Conservation (phyloP, 768 basidiomycete species). For the Dacryopinax primogenitus region DNA sequence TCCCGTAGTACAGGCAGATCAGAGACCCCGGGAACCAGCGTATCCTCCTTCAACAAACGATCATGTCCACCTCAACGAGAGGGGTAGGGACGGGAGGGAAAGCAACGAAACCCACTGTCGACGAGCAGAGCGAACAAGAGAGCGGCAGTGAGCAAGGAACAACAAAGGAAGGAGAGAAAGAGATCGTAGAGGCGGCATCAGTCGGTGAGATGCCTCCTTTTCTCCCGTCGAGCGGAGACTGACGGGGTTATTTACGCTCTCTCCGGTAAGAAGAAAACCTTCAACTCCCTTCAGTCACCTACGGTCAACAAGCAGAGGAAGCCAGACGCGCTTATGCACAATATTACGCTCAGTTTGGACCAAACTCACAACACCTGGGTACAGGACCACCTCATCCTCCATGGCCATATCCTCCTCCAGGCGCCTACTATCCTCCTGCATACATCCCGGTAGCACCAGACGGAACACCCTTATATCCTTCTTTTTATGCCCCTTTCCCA, state of each 20-base stretch:
- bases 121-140: not conserved
- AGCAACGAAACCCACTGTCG: not conserved
- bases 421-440: not conserved
- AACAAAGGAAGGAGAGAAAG: not conserved
- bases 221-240: conserved; percentile 10
- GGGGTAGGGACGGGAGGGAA: not conserved
- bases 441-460: not conserved
- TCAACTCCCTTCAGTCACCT: conserved; percentile 1
- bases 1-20: not conserved
- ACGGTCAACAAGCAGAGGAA: not conserved
- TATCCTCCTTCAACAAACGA: not conserved
- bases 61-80: conserved; percentile 1
- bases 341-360: not conserved
- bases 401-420: not conserved
- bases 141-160: not conserved
- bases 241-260: conserved; percentile 4
- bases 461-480: not conserved
- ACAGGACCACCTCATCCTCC: not conserved
- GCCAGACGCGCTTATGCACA: conserved; percentile 2
- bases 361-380: not conserved
- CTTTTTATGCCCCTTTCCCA: not conserved
- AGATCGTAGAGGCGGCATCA: not conserved
- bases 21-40: conserved; percentile 5
- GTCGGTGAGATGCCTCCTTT: conserved; percentile 3
- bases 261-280: not conserved